Percentiles rank a stretch among this genome's conserved stretches.
Evolutionary conservation across 208 protist genomes (phyloP).

Genomic region (Phytomonas sp.): DNA sequence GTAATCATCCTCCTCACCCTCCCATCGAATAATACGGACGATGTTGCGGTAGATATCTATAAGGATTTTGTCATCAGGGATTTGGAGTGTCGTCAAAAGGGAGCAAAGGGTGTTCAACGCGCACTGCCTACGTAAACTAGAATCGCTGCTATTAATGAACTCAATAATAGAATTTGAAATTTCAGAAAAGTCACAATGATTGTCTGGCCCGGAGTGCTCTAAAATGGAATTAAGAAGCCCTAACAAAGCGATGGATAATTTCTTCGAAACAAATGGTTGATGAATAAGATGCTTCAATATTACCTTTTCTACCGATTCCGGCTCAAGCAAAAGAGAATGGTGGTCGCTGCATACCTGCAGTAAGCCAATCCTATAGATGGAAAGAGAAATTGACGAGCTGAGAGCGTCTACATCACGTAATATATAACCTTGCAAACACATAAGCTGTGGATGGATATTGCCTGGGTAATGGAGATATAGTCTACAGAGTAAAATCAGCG

Average conservation of each 20-base stretch:
- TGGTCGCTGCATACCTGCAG: constrained; percentile 66
- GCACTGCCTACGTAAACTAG: constrained; percentile 43
- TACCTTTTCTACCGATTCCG: constrained; percentile 49
- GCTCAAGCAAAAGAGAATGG: constrained; percentile 52
- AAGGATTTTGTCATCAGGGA: constrained; percentile 33
- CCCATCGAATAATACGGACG: constrained; percentile 68
- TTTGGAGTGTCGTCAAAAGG: constrained; percentile 61
- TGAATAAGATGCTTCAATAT: constrained; percentile 49
- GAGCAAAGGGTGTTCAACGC: constrained; percentile 71
- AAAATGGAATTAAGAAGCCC: constrained; percentile 63
- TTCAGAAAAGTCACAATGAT: constrained; percentile 43
- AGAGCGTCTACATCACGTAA: constrained; percentile 70
- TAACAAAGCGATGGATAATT: constrained; percentile 60
- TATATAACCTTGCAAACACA: constrained; percentile 73
- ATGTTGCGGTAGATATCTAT: constrained; percentile 65
- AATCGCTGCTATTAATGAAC: constrained; percentile 70
- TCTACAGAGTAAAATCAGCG: constrained; percentile 72
- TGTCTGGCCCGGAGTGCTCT: constrained; percentile 44
- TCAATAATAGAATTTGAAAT: constrained; percentile 49
- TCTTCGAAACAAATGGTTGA: constrained; percentile 68
- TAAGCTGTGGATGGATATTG: constrained; percentile 61
- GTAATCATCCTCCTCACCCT: constrained; percentile 62
- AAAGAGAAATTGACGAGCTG: constrained; percentile 66
- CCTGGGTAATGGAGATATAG: constrained; percentile 57
- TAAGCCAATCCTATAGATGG: constrained; percentile 50